Evolutionary conservation across 225 moss, liverwort and hornwort genomes (phyloP).

Genomic region (Marchantia paleacea): DNA sequence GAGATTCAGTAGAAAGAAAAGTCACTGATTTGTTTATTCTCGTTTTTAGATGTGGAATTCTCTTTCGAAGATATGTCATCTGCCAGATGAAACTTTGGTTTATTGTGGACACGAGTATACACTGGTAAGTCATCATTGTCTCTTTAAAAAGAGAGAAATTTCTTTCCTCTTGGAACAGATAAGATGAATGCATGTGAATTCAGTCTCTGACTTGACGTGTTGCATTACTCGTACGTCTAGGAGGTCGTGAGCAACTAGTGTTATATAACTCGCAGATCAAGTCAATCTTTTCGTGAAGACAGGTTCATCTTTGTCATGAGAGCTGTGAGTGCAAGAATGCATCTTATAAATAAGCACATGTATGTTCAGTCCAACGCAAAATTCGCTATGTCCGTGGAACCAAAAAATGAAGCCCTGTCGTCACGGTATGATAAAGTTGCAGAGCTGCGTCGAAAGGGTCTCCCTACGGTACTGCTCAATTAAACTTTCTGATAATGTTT

Average conservation of each 20-base stretch:
- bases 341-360: not conserved
- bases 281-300: not conserved
- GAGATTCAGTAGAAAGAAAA: not conserved
- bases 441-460: constrained; percentile 42
- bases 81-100: constrained; percentile 49
- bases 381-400: constrained; percentile 51
- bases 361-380: constrained; percentile 50
- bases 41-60: constrained; percentile 47
- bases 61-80: constrained; percentile 36
- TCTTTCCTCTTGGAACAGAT: too few relatives aligned
- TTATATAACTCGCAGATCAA: too few relatives aligned
- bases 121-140: constrained; percentile 28
- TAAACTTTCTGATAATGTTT: not conserved
- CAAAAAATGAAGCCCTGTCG: constrained; percentile 36
- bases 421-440: constrained; percentile 34
- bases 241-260: too few relatives aligned
- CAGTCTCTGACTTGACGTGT: too few relatives aligned
- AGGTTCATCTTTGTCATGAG: not conserved
- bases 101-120: constrained; percentile 61
- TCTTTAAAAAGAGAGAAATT: too few relatives aligned
- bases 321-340: not conserved
- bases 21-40: not conserved
- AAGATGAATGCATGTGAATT: too few relatives aligned
- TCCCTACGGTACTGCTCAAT: constrained; percentile 37
- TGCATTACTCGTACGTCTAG: too few relatives aligned